phyloP scores from a whole-genome alignment of 2,329 filamentous ascomycete genomes.

The Beauveria asiatica region DNA sequence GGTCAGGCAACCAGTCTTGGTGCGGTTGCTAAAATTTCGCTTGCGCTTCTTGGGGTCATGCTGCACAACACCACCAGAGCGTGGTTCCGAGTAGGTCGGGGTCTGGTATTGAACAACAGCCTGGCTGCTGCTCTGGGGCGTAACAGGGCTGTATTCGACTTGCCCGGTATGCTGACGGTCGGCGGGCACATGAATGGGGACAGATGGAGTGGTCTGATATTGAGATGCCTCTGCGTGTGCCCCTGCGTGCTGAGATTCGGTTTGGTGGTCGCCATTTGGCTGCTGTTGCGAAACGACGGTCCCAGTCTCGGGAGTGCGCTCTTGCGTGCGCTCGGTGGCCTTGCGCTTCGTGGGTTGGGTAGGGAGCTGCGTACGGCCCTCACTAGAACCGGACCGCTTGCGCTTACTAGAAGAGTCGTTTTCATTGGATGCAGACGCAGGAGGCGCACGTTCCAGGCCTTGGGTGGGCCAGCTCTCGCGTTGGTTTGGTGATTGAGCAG shows the following conservation, averaged over 20 bases:
- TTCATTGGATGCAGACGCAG: slow-evolving; percentile 32
- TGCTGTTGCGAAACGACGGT: slow-evolving; percentile 26
- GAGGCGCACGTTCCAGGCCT: slow-evolving; percentile 33
- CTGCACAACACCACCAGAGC: slow-evolving; percentile 42
- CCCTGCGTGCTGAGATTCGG: slow-evolving; percentile 33
- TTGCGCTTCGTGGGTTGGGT: slow-evolving; percentile 24
- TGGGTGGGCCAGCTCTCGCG: slow-evolving; percentile 35
- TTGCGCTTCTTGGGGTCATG: slow-evolving; percentile 62
- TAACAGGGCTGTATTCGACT: slow-evolving; percentile 34
- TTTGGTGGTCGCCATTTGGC: slow-evolving; percentile 35
- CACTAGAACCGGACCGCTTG: slow-evolving; percentile 61
- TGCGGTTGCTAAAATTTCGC: slow-evolving; percentile 85
- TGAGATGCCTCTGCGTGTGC: slow-evolving; percentile 38
- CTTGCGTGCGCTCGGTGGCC: slow-evolving; percentile 17
- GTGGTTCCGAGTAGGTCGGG: slow-evolving; percentile 37
- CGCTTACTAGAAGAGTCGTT: slow-evolving; percentile 50
- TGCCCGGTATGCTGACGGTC: slow-evolving; percentile 41
- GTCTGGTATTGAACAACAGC: slow-evolving; percentile 29
- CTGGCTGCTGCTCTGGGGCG: slow-evolving; percentile 35
- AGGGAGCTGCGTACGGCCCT: slow-evolving; percentile 29
- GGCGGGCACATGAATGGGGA: slow-evolving; percentile 24
- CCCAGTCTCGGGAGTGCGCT: slow-evolving; percentile 30
- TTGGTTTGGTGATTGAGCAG: slow-evolving; percentile 19
- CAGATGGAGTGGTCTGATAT: slow-evolving; percentile 18
- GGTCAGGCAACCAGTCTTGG: slow-evolving; percentile 91